These are phyloP conservation scores for Aspergillus versicolor DNA, from an alignment of 2,329 filamentous ascomycete genomes.

Conservation along the genomic window DNA sequence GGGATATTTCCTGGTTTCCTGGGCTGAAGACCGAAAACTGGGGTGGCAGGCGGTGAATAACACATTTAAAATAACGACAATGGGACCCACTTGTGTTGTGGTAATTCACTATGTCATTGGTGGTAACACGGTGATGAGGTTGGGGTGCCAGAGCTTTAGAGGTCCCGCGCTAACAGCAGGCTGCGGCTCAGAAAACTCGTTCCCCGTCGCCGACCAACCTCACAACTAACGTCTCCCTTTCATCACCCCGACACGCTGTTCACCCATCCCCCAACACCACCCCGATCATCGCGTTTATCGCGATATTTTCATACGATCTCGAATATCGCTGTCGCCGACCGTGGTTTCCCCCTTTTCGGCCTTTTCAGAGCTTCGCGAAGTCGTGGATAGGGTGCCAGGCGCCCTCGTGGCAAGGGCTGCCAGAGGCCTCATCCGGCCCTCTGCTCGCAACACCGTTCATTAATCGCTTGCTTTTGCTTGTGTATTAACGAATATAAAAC, in stretches of 20 bases:
- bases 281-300: slow-evolving; percentile 45
- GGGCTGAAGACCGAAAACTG: slow-evolving; percentile 12
- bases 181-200: slow-evolving; percentile 41
- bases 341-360: slow-evolving; percentile 27
- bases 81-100: neutral
- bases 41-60: slow-evolving; percentile 23
- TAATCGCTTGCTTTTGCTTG: slow-evolving; percentile 25
- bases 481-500: slow-evolving; percentile 6
- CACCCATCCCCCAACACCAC: slow-evolving; percentile 30
- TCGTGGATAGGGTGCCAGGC: slow-evolving; percentile 42
- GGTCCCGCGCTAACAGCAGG: slow-evolving; percentile 23
- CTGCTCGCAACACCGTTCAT: slow-evolving; percentile 35
- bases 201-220: slow-evolving; percentile 40
- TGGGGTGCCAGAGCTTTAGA: slow-evolving; percentile 19
- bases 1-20: slow-evolving; percentile 5
- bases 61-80: slow-evolving; percentile 19
- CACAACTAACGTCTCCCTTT: slow-evolving; percentile 43
- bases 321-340: slow-evolving; percentile 26
- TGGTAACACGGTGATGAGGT: neutral
- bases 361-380: slow-evolving; percentile 35
- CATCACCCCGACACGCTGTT: slow-evolving; percentile 36
- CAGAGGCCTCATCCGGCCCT: slow-evolving; percentile 46
- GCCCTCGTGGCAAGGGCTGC: slow-evolving; percentile 51
- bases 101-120: slow-evolving; percentile 5
- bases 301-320: slow-evolving; percentile 36